Evolutionary conservation across 2,329 filamentous ascomycete species (phyloP).

Genomic region (Ophiosphaerella korrae): DNA sequence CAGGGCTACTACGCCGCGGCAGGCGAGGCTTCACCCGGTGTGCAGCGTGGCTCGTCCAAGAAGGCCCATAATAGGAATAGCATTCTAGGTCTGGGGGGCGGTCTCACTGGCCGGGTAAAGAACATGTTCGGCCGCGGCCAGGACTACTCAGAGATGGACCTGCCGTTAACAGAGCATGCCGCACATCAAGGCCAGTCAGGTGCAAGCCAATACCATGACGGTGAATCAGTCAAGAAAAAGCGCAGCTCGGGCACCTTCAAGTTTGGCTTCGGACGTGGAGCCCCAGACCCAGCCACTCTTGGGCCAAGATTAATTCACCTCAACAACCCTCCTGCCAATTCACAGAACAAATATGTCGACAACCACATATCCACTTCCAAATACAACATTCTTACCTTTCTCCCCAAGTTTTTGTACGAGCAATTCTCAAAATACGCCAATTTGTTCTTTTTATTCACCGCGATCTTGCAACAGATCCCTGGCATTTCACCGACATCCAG

Average conservation of each 20-base stretch:
- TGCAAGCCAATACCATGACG: slow-evolving; percentile 48
- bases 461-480: slow-evolving; percentile 91
- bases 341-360: slow-evolving; percentile 86
- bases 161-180: slow-evolving; percentile 83
- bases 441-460: slow-evolving; percentile 98
- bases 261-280: slow-evolving; percentile 85
- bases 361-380: slow-evolving; percentile 98
- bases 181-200: slow-evolving; percentile 52
- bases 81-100: slow-evolving; percentile 83
- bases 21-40: slow-evolving; percentile 54
- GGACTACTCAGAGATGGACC: slow-evolving; percentile 96
- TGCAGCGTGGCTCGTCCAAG: slow-evolving; percentile 56
- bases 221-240: slow-evolving; percentile 44
- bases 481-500: slow-evolving; percentile 91
- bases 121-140: slow-evolving; percentile 85
- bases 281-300: slow-evolving; percentile 86
- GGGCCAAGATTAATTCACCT: slow-evolving; percentile 92
- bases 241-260: slow-evolving; percentile 71
- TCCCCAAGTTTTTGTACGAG: slow-evolving; percentile 96
- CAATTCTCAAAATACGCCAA: slow-evolving; percentile 99
- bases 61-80: slow-evolving; percentile 80
- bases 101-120: slow-evolving; percentile 84
- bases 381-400: slow-evolving; percentile 90
- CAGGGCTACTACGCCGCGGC: slow-evolving; percentile 78
- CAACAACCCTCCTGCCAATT: slow-evolving; percentile 94